Base-by-base conservation (phyloP, 495 filamentous ascomycete genomes). In the Aspergillus bridgeri region DNA sequence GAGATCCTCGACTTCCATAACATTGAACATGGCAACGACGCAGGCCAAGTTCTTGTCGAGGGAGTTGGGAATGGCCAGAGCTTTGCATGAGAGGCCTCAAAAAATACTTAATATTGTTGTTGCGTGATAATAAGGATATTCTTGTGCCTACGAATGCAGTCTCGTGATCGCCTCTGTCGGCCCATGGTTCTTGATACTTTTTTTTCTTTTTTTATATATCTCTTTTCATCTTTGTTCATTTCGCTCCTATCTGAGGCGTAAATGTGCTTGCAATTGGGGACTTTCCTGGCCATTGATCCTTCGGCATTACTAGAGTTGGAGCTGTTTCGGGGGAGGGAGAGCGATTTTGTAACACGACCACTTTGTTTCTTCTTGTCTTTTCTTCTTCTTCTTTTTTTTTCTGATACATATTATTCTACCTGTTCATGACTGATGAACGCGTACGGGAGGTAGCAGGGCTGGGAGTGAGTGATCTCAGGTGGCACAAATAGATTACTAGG, bases 1-100 rank as follows among this genome's bases (percentile, higher is more conserved):
- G 94, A 98, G 70, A 98, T 98, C 66, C 86, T 98, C 64, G 95
- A 98, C 72, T 98, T 96, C 73, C 94, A 98, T 76, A 97, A 98
- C 71, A 86, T 96, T 58, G 91, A 94, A 65, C 83, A 87, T 61
- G 60, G 62, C 22, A 69, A 63, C 54, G 75, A 79, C 42, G 68
- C 67, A n/a, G 68, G 64, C 5, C 70, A 76, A 53, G 67, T 66
- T 48, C 62, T 75, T 18, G 68, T 73, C 25, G 59, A 70, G 24
- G 72, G 70, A n/a, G 66, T 62, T 23, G 67, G 65, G 29, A 72
- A 73, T 51, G 73, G 66, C 21, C 62, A 67, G 62, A 52, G 54
- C 20, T 74, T 68, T 61, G 68, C 67, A 69, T 73, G 63, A 60
- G 55, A 50, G 53, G 48, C 15, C 33, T 15, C 33, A 38, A 1